A percentile compares a stretch with the other conserved stretches of the same genome.
Conservation (phyloP, 78 protist genomes). For the Creolimax fragrantissima region DNA sequence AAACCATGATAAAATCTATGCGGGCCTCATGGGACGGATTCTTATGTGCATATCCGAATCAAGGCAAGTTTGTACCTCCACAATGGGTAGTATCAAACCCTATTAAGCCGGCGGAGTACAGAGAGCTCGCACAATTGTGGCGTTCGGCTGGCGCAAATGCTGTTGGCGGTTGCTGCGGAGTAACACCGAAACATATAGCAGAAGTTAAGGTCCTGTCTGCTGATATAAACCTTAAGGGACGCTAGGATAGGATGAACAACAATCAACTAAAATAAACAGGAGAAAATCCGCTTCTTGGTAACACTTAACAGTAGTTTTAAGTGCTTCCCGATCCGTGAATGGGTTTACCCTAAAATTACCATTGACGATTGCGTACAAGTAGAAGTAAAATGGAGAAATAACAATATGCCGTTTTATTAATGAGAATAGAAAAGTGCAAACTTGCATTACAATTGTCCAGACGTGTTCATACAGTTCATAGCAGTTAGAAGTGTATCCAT, state of each 20-base stretch:
- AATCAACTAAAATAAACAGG: too few relatives aligned
- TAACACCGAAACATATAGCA: neutral
- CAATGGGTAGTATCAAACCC: neutral
- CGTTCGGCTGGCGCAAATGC: neutral
- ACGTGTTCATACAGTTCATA: conserved; percentile 2
- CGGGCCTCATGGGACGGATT: neutral
- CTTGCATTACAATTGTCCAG: too few relatives aligned
- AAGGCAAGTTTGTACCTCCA: neutral
- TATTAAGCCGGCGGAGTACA: neutral
- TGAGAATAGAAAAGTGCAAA: too few relatives aligned
- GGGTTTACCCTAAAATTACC: too few relatives aligned
- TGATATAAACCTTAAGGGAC: neutral
- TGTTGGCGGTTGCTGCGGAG: neutral
- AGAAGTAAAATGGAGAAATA: too few relatives aligned
- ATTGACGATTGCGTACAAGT: too few relatives aligned
- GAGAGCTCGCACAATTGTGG: neutral
- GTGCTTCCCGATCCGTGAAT: too few relatives aligned
- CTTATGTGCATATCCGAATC: neutral
- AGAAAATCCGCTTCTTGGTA: too few relatives aligned
- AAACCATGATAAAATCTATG: neutral
- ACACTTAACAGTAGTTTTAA: too few relatives aligned
- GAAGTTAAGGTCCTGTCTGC: neutral
- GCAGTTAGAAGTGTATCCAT: neutral
- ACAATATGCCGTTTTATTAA: too few relatives aligned
- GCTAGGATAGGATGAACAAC: too few relatives aligned